Evolutionary conservation across 2,329 filamentous ascomycete genomes (phyloP).

Genomic region (Pezicula carpinea): DNA sequence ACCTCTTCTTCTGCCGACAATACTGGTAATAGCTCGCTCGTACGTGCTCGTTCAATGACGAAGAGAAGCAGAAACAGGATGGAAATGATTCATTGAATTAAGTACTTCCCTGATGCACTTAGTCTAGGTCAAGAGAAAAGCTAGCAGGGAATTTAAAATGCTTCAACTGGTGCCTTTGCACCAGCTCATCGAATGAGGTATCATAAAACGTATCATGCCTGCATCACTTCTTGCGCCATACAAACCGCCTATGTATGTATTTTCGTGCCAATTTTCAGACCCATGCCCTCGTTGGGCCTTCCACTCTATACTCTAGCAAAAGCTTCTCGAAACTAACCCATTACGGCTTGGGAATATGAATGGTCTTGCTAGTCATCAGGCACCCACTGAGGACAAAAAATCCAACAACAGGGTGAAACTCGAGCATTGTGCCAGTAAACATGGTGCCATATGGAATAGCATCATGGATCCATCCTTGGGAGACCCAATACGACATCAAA

Average conservation of each 20-base stretch:
- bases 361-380: constrained; percentile 90
- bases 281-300: neutral
- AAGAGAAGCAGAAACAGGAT: too few species aligned
- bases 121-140: neutral
- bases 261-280: neutral
- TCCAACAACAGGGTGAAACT: constrained; percentile 78
- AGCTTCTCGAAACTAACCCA: neutral
- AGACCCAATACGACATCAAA: constrained; percentile 87
- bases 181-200: constrained; percentile 10
- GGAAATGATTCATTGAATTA: too few species aligned
- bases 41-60: too few species aligned
- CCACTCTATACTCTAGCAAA: neutral
- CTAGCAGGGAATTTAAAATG: neutral
- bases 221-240: neutral
- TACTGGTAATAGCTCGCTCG: too few species aligned
- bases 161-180: constrained; percentile 5
- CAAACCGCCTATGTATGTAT: neutral
- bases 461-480: constrained; percentile 72
- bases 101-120: neutral
- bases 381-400: constrained; percentile 88
- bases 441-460: constrained; percentile 72
- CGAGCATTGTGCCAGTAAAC: constrained; percentile 62
- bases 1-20: too few species aligned
- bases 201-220: constrained; percentile 10
- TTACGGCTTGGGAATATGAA: constrained; percentile 88